These are phyloP conservation scores for maize (Zea mays) DNA, from an alignment of 176 grass and related monocot genomes.

Conservation along the genomic window Zm-B73-REFERENCE-NAM-5.0 NC_050102.1:10734001-10734500, in stretches of 20 bases:
- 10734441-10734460: background rate
- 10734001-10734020: constrained; percentile 33
- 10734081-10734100: constrained; percentile 36
- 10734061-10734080: constrained; percentile 12
- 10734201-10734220: constrained; percentile 17
- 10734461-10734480: constrained; percentile 31
- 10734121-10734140: constrained; percentile 34
- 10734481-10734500: background rate
- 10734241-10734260: constrained; percentile 19
- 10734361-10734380: background rate
- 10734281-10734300: constrained; percentile 1
- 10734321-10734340: constrained; percentile 35
- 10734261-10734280: background rate
- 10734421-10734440: background rate
- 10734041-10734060: background rate
- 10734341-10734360: constrained; percentile 24
- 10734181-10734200: background rate
- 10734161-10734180: background rate
- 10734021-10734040: constrained; percentile 29
- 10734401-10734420: constrained; percentile 33
- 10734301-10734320: background rate
- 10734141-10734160: constrained; percentile 1
- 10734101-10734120: constrained; percentile 7
- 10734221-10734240: constrained; percentile 26
- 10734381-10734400: constrained; percentile 6